Conservation (phyloP, 306 rosid species). For the Chamaecrista fasciculata region DNA sequence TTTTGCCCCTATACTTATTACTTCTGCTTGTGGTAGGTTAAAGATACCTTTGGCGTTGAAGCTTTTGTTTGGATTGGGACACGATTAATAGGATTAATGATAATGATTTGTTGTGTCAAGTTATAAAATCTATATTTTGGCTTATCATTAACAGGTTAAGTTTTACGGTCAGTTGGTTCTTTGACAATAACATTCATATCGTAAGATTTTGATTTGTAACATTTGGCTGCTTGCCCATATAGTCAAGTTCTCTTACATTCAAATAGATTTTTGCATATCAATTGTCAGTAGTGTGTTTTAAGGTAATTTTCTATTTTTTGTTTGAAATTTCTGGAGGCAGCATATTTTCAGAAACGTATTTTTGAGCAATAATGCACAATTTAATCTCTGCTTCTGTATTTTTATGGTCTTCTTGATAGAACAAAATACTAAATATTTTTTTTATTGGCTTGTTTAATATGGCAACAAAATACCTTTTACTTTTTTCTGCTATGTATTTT, state of each 20-base stretch:
- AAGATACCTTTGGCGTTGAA: no score
- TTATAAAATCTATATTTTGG: background rate
- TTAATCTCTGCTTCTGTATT: background rate
- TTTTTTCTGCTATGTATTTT: slow-evolving; percentile 21
- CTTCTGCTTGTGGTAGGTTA: no score
- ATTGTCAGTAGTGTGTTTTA: background rate
- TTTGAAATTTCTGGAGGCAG: slow-evolving; percentile 1
- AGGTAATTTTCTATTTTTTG: background rate
- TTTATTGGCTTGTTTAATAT: background rate
- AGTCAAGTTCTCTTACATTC: background rate
- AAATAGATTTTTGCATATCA: background rate
- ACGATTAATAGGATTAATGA: no score
- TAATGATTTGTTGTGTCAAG: background rate
- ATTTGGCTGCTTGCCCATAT: background rate
- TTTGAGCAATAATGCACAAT: slow-evolving; percentile 7
- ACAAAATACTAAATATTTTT: background rate
- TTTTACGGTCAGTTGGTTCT: background rate
- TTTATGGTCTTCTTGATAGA: background rate
- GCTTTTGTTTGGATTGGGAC: no score
- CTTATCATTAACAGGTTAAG: background rate
- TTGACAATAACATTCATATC: background rate
- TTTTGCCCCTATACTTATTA: background rate
- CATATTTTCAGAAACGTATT: background rate
- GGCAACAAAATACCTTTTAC: background rate
- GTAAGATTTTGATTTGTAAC: background rate